phyloP scores from a whole-genome alignment of 495 filamentous ascomycete genomes.

The Hypoxylon lienhwacheense region DNA sequence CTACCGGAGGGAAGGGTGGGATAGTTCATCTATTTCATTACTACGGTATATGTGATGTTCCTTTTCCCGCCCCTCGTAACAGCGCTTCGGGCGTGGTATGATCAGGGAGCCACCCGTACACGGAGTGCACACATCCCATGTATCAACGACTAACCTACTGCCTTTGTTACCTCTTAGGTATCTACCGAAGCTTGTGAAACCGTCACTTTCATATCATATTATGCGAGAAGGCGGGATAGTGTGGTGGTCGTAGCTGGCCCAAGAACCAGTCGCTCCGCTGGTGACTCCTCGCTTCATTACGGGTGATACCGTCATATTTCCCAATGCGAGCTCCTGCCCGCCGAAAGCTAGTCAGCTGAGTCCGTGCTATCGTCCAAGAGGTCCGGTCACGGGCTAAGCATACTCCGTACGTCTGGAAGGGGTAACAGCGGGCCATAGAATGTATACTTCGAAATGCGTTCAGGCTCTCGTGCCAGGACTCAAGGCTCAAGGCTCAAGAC shows the following conservation, averaged over 20 bases:
- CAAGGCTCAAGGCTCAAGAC: too few relatives aligned
- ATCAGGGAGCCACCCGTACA: conserved; percentile 16
- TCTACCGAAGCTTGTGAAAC: conserved; percentile 17
- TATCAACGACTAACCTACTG: conserved; percentile 4
- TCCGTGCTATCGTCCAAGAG: conserved; percentile 7
- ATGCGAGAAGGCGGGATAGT: conserved; percentile 10
- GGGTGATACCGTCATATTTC: background rate
- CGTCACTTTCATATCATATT: conserved; percentile 17
- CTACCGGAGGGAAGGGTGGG: conserved; percentile 15
- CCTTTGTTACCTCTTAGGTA: conserved; percentile 7
- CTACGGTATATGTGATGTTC: conserved; percentile 1
- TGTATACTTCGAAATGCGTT: too few relatives aligned
- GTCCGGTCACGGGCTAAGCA: background rate
- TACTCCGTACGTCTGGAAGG: too few relatives aligned
- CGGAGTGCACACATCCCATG: conserved; percentile 1
- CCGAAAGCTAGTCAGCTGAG: conserved; percentile 6
- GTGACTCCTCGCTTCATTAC: conserved; percentile 1
- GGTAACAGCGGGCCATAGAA: too few relatives aligned
- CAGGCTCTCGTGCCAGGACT: too few relatives aligned
- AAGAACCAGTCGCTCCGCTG: background rate
- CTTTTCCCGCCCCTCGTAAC: conserved; percentile 12
- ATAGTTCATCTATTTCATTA: conserved; percentile 19
- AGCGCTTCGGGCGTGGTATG: conserved; percentile 31
- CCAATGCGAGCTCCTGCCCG: background rate
- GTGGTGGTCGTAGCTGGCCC: conserved; percentile 5